Evolutionary conservation across 495 filamentous ascomycete genomes (phyloP), one percentile per base, ranked within the genome.

Genomic region (Trypethelium eluteriae): DNA sequence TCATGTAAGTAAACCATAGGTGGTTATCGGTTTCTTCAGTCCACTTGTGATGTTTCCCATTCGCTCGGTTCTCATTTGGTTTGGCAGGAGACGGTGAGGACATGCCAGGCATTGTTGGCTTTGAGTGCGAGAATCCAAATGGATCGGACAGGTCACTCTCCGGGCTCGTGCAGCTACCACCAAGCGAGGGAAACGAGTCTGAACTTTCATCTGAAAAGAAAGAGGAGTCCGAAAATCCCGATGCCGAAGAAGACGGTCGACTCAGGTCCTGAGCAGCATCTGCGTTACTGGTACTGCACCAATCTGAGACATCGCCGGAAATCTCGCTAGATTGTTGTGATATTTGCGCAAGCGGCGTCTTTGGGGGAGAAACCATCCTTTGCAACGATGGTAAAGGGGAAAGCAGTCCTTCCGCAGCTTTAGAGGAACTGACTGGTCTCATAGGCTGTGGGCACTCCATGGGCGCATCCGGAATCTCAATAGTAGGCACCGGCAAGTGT

Each of bases 11-110:
- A 41, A 89, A 86, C 95, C 95, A 98, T 38, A 98, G 77, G 73
- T 98, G 94, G 44, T 88, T 86, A 76, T 93, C 92, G 91, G 96
- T 95, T 25, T 91, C 89, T 57, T 87, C 83, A 2, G 90, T 95
- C 92, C 93, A 98, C 35, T 73, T 71, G 18, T 74, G 41, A 38
- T 76, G 70, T 12, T 76, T 78, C 39, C 69, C 69, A 16, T 69
- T 68, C 59, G 72, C 75, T 25, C 70, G 38, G 38, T 72, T 73
- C 62, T 73, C 75, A 38, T 35, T 2, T 65, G 50, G 10, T 74
- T 66, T 14, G 70, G 73, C 7, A 36, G 53, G 53, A 34, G 53
- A 35, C 4, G 53, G 77, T 76, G 2, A 66, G 56, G 18, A 68
- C n/a, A 5, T 71, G 14, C 49, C 64, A 47, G 47, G 64, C 56